These are phyloP conservation scores for Suillus ampliporus DNA, from an alignment of 768 basidiomycete genomes.

Conservation along the genomic window DNA sequence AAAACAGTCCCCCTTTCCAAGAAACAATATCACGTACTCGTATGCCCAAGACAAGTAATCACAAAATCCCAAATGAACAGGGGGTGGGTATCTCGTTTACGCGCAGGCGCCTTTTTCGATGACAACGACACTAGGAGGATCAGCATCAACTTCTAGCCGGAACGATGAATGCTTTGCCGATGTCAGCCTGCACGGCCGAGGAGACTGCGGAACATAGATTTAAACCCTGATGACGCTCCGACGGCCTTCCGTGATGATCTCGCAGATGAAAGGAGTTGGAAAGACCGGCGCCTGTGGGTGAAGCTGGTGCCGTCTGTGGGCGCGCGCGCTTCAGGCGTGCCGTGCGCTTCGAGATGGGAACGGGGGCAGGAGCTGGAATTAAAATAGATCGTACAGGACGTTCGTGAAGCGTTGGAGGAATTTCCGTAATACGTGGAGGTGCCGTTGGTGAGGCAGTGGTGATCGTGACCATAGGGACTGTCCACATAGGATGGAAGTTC, in stretches of 20 bases:
- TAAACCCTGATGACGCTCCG: neutral
- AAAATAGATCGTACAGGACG: neutral
- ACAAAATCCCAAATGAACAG: neutral
- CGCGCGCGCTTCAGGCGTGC: constrained; percentile 18
- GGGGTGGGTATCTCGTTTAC: neutral
- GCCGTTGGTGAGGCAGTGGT: constrained; percentile 10
- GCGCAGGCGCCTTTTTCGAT: neutral
- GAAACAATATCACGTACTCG: neutral
- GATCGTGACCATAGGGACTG: constrained; percentile 32
- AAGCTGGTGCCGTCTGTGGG: constrained; percentile 32
- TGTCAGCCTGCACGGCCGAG: neutral
- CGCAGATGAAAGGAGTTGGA: neutral
- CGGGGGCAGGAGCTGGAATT: neutral
- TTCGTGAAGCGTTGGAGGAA: constrained; percentile 5
- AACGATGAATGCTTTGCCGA: too few species aligned
- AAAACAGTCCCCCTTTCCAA: neutral
- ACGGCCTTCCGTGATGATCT: neutral
- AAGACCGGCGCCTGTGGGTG: neutral
- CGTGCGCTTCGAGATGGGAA: neutral
- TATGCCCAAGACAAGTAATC: neutral
- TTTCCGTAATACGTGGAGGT: neutral
- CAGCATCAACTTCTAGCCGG: neutral
- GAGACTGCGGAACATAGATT: constrained; percentile 5
- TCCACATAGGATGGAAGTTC: constrained; percentile 36
- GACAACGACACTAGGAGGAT: neutral